These are phyloP conservation scores for Fraxinus velutina DNA, from an alignment of 305 asterid species.

Conservation along the genomic window DNA sequence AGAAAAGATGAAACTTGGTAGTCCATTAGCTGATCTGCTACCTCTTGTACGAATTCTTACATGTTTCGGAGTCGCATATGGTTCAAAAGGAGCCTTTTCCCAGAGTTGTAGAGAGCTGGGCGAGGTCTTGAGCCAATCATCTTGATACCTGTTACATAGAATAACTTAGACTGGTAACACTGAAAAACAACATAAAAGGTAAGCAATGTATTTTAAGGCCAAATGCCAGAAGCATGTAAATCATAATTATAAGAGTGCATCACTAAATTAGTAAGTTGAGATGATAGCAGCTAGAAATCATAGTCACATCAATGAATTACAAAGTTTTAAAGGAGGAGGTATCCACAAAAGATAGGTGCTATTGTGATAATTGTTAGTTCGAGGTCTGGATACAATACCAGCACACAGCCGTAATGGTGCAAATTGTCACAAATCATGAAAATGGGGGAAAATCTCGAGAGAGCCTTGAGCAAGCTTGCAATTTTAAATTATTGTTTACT, in stretches of 20 bases:
- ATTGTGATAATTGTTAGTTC: not conserved
- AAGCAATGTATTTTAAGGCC: not conserved
- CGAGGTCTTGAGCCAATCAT: conserved; percentile 97
- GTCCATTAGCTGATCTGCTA: conserved; percentile 8
- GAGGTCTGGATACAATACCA: not conserved
- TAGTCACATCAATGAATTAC: not conserved
- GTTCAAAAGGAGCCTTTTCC: conserved; percentile 99
- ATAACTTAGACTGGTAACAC: conserved; percentile 25
- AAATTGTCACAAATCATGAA: not conserved
- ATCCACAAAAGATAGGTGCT: not conserved
- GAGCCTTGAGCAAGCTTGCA: not conserved
- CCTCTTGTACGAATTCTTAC: conserved; percentile 41
- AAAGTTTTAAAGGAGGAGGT: not conserved
- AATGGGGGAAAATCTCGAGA: not conserved
- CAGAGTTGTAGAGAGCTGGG: conserved; percentile 80
- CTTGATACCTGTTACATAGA: conserved; percentile 74
- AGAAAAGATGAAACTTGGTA: conserved; percentile 3
- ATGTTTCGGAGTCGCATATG: conserved; percentile 88
- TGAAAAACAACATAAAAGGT: conserved; percentile 18
- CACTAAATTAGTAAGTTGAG: not conserved
- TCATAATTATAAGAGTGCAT: not conserved
- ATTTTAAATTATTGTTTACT: not conserved
- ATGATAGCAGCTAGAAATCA: not conserved
- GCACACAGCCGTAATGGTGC: not conserved
- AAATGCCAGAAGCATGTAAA: not conserved